These are phyloP conservation scores for Colletotrichum chlorophyti DNA, from an alignment of 2,329 filamentous ascomycete genomes.

Conservation along the genomic window DNA sequence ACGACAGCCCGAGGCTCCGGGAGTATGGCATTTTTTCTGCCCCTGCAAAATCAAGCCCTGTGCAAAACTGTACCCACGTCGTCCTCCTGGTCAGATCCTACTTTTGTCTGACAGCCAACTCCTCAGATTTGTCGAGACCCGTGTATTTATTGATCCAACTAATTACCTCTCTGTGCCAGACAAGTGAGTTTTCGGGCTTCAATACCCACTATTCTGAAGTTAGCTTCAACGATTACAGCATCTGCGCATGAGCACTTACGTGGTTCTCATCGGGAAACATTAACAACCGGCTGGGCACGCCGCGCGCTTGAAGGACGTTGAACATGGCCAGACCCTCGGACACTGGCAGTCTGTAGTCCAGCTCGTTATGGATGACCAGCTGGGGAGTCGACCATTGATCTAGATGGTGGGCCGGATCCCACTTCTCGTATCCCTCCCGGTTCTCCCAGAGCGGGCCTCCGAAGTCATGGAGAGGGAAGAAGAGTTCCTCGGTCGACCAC, in stretches of 20 bases:
- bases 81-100: no score
- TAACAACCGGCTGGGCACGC: constrained; percentile 78
- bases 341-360: constrained; percentile 88
- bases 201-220: constrained; percentile 71
- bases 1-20: no score
- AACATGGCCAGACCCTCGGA: constrained; percentile 86
- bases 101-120: constrained; percentile 9
- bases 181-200: constrained; percentile 87
- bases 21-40: no score
- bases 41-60: no score
- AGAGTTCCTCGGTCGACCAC: constrained; percentile 72
- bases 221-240: constrained; percentile 43
- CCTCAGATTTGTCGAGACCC: constrained; percentile 43
- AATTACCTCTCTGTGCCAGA: constrained; percentile 89
- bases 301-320: constrained; percentile 80
- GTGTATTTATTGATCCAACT: constrained; percentile 75
- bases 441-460: constrained; percentile 67
- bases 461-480: constrained; percentile 74
- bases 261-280: constrained; percentile 81
- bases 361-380: constrained; percentile 83
- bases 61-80: no score
- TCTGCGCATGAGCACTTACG: constrained; percentile 38
- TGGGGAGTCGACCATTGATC: constrained; percentile 85
- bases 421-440: constrained; percentile 69
- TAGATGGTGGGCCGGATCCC: constrained; percentile 70